Percentiles rank a stretch among this genome's conserved stretches.
phyloP scores from a whole-genome alignment of 1,284 basidiomycete species.

The Tilletiopsis washingtonensis region DNA sequence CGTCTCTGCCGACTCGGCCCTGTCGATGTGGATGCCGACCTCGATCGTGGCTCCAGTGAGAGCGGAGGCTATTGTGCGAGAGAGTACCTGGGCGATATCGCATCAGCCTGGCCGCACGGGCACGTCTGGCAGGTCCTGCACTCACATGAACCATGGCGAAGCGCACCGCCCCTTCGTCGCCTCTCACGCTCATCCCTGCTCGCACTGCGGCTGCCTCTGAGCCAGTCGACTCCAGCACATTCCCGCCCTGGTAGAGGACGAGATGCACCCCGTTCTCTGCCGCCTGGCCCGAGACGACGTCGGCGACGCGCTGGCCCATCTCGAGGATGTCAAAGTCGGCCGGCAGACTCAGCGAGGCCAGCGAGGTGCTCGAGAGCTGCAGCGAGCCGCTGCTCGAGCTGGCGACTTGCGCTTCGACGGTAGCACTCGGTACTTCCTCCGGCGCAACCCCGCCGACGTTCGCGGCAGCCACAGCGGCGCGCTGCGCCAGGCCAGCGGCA shows the following conservation, averaged over 20 bases:
- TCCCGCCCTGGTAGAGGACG: constrained; percentile 16
- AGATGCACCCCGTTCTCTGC: constrained; percentile 25
- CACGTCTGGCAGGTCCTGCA: too few species aligned
- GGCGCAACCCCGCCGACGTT: not conserved
- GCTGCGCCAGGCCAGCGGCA: too few species aligned
- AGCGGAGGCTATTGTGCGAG: too few species aligned
- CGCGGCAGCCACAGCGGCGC: too few species aligned
- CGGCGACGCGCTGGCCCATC: constrained; percentile 22
- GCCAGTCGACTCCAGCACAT: constrained; percentile 6
- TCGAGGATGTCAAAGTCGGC: constrained; percentile 18
- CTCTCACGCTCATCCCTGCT: constrained; percentile 15
- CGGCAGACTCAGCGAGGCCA: not conserved
- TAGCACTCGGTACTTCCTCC: too few species aligned
- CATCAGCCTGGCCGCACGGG: too few species aligned
- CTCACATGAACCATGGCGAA: constrained; percentile 2
- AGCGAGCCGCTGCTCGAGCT: not conserved
- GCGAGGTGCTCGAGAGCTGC: too few species aligned
- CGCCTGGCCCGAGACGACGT: constrained; percentile 26
- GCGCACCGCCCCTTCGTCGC: constrained; percentile 5
- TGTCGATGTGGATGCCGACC: too few species aligned
- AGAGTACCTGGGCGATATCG: too few species aligned
- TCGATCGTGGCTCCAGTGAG: too few species aligned
- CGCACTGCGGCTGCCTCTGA: constrained; percentile 12
- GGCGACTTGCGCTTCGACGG: too few species aligned
- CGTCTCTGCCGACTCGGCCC: too few species aligned